Conservation (phyloP, 768 basidiomycete genomes). For the Phanerochaete carnosa region DNA sequence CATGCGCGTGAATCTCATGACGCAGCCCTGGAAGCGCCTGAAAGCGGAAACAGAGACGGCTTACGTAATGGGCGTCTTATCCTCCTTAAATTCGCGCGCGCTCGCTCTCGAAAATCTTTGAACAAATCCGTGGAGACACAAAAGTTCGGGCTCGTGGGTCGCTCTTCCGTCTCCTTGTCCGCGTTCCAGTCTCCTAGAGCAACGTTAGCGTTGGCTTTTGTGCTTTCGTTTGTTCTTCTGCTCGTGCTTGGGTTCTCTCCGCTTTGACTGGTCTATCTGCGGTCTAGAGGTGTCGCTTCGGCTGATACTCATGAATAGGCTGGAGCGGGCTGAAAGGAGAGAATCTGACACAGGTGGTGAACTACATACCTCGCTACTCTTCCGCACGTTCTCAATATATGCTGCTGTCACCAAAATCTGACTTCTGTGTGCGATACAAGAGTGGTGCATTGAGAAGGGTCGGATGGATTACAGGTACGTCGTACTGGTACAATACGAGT, state of each 20-base stretch:
- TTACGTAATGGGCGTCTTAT: constrained; percentile 38
- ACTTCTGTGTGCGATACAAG: neutral
- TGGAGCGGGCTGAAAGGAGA: constrained; percentile 34
- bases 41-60: constrained; percentile 38
- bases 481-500: neutral
- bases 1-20: neutral
- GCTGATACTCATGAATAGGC: constrained; percentile 68
- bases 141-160: constrained; percentile 87
- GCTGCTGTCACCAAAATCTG: neutral
- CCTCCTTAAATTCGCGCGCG: constrained; percentile 16
- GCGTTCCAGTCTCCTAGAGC: constrained; percentile 91
- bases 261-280: constrained; percentile 41
- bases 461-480: neutral
- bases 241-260: constrained; percentile 27
- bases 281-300: constrained; percentile 65
- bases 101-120: constrained; percentile 30
- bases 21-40: neutral
- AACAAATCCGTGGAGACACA: constrained; percentile 82
- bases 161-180: constrained; percentile 84
- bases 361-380: constrained; percentile 28
- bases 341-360: constrained; percentile 27
- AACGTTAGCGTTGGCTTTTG: constrained; percentile 35
- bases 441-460: neutral
- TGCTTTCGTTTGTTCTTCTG: constrained; percentile 29
- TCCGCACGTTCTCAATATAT: constrained; percentile 1